Conservation (phyloP, 805 yeast species). For the Lachancea sp. region DNA sequence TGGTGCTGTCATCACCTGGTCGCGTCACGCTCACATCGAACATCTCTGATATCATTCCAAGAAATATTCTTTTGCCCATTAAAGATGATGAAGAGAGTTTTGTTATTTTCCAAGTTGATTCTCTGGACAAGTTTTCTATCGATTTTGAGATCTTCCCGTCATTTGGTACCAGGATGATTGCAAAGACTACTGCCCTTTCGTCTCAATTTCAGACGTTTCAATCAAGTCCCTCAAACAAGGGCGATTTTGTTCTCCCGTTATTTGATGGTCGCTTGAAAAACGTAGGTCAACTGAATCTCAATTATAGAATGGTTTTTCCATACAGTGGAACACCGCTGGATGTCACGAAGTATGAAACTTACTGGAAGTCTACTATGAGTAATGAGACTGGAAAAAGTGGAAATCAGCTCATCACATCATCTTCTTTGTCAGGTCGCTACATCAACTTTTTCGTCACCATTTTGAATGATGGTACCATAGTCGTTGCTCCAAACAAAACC, state of each 20-base stretch:
- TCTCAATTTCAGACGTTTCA: constrained; percentile 41
- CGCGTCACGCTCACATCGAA: constrained; percentile 75
- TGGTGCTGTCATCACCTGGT: constrained; percentile 53
- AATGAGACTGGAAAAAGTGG: constrained; percentile 24
- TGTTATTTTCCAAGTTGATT: constrained; percentile 78
- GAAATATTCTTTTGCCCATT: constrained; percentile 76
- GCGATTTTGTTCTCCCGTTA: constrained; percentile 53
- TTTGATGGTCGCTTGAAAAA: constrained; percentile 75
- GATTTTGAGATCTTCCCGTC: constrained; percentile 91
- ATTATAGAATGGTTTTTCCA: constrained; percentile 82
- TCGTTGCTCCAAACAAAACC: constrained; percentile 66
- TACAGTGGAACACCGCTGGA: constrained; percentile 78
- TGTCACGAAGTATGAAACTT: constrained; percentile 87
- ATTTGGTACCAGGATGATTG: constrained; percentile 87
- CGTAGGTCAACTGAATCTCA: constrained; percentile 73
- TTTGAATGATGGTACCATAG: constrained; percentile 78
- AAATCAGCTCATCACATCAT: constrained; percentile 70
- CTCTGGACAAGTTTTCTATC: constrained; percentile 64
- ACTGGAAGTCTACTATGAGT: constrained; percentile 87
- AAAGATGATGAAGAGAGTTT: constrained; percentile 49
- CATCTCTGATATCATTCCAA: constrained; percentile 76
- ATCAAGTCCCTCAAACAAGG: constrained; percentile 33
- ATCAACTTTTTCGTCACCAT: constrained; percentile 61
- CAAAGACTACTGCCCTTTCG: constrained; percentile 72
- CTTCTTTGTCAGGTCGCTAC: constrained; percentile 81